phyloP scores from a whole-genome alignment of 2,329 filamentous ascomycete species.

The Alternaria sp. region DNA sequence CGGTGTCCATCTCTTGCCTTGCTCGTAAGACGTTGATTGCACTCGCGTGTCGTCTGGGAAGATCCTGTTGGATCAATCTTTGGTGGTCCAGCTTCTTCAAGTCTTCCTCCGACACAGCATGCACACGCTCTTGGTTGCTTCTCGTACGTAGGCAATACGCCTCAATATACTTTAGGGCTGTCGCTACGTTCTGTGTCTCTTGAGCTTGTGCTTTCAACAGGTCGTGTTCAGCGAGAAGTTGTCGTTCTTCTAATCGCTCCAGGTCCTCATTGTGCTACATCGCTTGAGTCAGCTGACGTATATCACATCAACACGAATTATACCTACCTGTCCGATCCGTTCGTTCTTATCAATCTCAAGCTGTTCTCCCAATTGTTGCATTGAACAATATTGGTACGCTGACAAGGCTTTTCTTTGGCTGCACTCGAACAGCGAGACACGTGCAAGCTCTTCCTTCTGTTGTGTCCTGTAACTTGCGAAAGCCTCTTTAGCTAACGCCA shows the following conservation, averaged over 20 bases:
- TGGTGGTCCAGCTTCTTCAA: slow-evolving; percentile 53
- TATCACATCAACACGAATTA: background rate
- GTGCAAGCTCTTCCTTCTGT: slow-evolving; percentile 41
- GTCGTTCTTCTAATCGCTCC: slow-evolving; percentile 53
- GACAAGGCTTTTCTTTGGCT: slow-evolving; percentile 42
- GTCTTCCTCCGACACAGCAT: slow-evolving; percentile 54
- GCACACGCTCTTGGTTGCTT: slow-evolving; percentile 27
- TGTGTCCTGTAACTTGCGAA: slow-evolving; percentile 33
- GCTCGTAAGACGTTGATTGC: slow-evolving; percentile 57
- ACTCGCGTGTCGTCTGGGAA: slow-evolving; percentile 52
- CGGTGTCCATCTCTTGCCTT: slow-evolving; percentile 51
- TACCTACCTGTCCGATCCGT: slow-evolving; percentile 38
- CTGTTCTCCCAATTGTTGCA: slow-evolving; percentile 28
- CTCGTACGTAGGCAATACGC: slow-evolving; percentile 54
- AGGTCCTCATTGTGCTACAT: slow-evolving; percentile 48
- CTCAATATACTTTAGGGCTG: slow-evolving; percentile 56
- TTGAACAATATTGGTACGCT: slow-evolving; percentile 30
- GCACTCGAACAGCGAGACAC: slow-evolving; percentile 40
- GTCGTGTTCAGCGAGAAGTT: slow-evolving; percentile 53
- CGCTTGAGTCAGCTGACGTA: slow-evolving; percentile 25
- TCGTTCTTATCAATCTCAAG: slow-evolving; percentile 28
- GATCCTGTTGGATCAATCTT: slow-evolving; percentile 44
- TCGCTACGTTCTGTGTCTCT: slow-evolving; percentile 53
- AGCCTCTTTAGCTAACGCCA: slow-evolving; percentile 34
- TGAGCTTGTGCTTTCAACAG: slow-evolving; percentile 50